Percentiles rank a stretch among this genome's conserved stretches.
Conservation (phyloP, 805 yeast species). For the Metschnikowia corniflorae region DNA sequence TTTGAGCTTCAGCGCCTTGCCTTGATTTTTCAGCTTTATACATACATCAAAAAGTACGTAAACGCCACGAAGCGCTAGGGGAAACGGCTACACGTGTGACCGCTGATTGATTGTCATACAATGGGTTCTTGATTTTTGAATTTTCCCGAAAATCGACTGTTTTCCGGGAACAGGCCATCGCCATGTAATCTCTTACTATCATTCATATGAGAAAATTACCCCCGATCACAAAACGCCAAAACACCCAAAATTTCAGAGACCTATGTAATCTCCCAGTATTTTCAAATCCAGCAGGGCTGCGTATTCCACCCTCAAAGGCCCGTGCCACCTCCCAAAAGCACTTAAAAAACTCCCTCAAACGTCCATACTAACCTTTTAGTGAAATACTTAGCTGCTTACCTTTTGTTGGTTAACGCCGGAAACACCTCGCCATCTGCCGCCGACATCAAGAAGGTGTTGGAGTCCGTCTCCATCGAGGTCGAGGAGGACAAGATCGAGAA, state of each 20-base stretch:
- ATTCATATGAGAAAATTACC: too few species aligned
- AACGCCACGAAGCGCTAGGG: background rate
- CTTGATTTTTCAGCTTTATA: conserved; percentile 7
- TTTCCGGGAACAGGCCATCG: background rate
- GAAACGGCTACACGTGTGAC: too few species aligned
- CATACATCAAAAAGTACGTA: conserved; percentile 17
- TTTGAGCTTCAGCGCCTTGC: conserved; percentile 6
- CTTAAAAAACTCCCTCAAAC: background rate
- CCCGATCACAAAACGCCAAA: too few species aligned
- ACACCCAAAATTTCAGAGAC: background rate
- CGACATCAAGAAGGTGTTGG: conserved; percentile 39
- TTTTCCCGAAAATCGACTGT: background rate
- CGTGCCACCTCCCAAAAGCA: background rate
- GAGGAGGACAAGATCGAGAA: conserved; percentile 33
- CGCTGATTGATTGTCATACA: background rate
- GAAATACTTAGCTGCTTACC: conserved; percentile 48
- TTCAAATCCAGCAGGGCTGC: too few species aligned
- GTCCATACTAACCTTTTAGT: conserved; percentile 33
- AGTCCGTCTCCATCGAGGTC: conserved; percentile 37
- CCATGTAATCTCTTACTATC: too few species aligned
- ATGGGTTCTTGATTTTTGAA: background rate
- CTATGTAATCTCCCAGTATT: background rate
- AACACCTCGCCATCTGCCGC: conserved; percentile 43
- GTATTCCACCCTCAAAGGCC: too few species aligned
- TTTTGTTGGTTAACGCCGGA: conserved; percentile 46